These are phyloP conservation scores for Eutrema heterophyllum DNA, from an alignment of 345 rosid species.

Conservation along the genomic window DNA sequence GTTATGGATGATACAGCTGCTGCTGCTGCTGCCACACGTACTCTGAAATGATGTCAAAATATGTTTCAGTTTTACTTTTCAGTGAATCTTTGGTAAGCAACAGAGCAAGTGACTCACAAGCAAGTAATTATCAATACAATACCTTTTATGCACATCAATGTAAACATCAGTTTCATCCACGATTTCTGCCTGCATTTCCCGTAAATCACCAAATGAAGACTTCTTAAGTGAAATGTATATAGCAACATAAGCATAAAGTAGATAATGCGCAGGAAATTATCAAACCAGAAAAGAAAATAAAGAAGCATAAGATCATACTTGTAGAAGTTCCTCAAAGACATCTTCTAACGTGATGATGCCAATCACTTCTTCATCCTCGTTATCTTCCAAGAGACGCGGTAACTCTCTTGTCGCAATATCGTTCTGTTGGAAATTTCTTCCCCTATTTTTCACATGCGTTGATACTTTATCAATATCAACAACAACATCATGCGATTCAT, in stretches of 20 bases:
- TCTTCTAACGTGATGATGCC: slow-evolving; percentile 84
- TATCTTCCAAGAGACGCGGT: slow-evolving; percentile 42
- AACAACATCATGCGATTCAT: slow-evolving; percentile 31
- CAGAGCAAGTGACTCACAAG: neutral
- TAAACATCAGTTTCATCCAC: slow-evolving; percentile 80
- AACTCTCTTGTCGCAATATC: slow-evolving; percentile 31
- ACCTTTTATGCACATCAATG: slow-evolving; percentile 79
- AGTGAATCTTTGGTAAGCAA: neutral
- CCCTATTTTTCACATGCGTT: slow-evolving; percentile 32
- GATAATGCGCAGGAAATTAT: neutral
- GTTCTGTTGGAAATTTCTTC: slow-evolving; percentile 27
- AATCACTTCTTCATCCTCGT: slow-evolving; percentile 73
- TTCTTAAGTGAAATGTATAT: neutral
- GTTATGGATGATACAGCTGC: slow-evolving; percentile 45
- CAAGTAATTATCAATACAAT: neutral
- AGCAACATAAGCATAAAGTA: neutral
- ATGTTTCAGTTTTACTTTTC: neutral
- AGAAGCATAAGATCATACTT: slow-evolving; percentile 37
- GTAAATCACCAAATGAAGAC: slow-evolving; percentile 16
- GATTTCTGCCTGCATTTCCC: slow-evolving; percentile 58
- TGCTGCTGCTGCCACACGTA: slow-evolving; percentile 73
- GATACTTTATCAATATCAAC: slow-evolving; percentile 49
- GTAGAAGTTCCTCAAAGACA: slow-evolving; percentile 85
- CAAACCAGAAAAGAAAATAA: neutral
- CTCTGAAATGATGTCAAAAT: slow-evolving; percentile 33